Evolutionary conservation across 164 flowering plant species (phyloP).

Genomic region (Piper betle): DNA sequence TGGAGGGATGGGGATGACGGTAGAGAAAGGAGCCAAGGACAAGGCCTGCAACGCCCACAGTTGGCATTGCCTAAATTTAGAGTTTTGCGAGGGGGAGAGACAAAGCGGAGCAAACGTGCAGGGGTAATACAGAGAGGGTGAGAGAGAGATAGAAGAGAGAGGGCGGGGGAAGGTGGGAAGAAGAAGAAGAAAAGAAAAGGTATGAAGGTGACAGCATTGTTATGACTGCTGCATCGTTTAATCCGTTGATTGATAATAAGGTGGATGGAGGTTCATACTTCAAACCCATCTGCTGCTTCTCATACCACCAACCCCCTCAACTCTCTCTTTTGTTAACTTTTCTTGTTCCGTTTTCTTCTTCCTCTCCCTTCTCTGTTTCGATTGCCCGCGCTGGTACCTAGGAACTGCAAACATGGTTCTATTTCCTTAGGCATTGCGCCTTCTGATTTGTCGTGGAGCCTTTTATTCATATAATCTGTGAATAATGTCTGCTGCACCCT

Average conservation of each 20-base stretch:
- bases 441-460: neutral
- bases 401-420: neutral
- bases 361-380: neutral
- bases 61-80: neutral
- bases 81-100: too few relatives aligned
- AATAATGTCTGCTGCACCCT: neutral
- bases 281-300: neutral
- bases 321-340: neutral
- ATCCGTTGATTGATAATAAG: neutral
- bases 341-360: neutral
- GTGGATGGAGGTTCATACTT: too few relatives aligned
- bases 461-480: neutral
- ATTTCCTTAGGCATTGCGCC: neutral
- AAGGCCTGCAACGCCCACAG: neutral
- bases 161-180: too few relatives aligned
- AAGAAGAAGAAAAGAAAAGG: neutral
- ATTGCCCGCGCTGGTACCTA: neutral
- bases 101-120: too few relatives aligned
- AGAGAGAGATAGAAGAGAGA: too few relatives aligned
- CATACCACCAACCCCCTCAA: too few relatives aligned
- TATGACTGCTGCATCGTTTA: neutral
- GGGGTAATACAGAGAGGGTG: neutral
- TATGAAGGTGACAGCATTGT: neutral
- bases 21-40: neutral
- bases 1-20: too few relatives aligned